phyloP scores from a whole-genome alignment of 306 rosid genomes.

The Herpetospermum pedunculosum region DNA sequence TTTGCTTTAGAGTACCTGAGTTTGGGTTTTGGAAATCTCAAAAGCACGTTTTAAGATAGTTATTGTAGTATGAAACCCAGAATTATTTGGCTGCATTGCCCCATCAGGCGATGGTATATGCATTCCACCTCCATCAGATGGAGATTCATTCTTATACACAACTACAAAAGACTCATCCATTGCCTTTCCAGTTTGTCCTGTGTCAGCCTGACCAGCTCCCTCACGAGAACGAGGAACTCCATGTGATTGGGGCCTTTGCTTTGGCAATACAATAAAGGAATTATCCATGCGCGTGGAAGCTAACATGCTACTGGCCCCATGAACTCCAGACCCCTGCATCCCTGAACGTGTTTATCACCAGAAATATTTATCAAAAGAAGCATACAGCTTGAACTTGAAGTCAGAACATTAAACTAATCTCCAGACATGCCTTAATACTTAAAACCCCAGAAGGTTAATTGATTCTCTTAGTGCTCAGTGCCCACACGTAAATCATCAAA shows the following conservation, averaged over 20 bases:
- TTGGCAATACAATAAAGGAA: constrained; percentile 73
- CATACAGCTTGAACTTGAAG: background rate
- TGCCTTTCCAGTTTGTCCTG: constrained; percentile 54
- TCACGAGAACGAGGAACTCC: constrained; percentile 55
- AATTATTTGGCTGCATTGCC: constrained; percentile 59
- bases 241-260: constrained; percentile 52
- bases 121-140: constrained; percentile 61
- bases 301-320: constrained; percentile 67
- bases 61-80: constrained; percentile 69
- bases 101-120: constrained; percentile 35
- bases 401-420: background rate
- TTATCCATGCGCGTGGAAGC: constrained; percentile 79
- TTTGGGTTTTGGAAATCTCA: constrained; percentile 89
- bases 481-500: background rate
- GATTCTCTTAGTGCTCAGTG: background rate
- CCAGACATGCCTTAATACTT: background rate
- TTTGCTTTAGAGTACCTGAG: constrained; percentile 43
- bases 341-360: constrained; percentile 38
- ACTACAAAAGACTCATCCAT: constrained; percentile 96
- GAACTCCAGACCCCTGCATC: constrained; percentile 72
- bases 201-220: constrained; percentile 29
- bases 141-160: constrained; percentile 74
- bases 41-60: constrained; percentile 72
- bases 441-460: background rate
- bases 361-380: background rate